Percentiles rank a stretch among this genome's conserved stretches.
phyloP scores from a whole-genome alignment of 768 basidiomycete genomes.

The Boletus sp. region DNA sequence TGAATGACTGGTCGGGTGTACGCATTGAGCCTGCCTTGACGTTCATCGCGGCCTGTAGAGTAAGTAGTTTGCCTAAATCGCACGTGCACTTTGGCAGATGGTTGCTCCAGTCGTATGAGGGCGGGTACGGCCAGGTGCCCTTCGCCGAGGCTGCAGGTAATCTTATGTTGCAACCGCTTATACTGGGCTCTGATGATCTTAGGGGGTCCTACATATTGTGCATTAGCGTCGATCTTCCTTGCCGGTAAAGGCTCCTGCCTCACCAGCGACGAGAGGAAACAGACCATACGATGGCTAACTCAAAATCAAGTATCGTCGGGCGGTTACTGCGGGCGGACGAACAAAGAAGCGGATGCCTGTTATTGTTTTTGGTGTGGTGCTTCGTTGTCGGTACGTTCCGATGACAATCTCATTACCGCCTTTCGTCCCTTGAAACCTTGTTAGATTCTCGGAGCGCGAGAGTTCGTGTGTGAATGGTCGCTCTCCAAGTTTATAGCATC shows the following conservation, averaged over 20 bases:
- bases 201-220: constrained; percentile 96
- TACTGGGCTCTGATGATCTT: background rate
- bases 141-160: constrained; percentile 82
- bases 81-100: background rate
- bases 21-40: constrained; percentile 55
- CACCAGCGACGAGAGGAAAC: constrained; percentile 39
- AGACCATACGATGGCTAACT: constrained; percentile 73
- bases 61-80: constrained; percentile 32
- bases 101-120: constrained; percentile 76
- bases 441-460: constrained; percentile 65
- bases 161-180: constrained; percentile 9
- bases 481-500: constrained; percentile 62
- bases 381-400: constrained; percentile 57
- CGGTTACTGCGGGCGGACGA: constrained; percentile 86
- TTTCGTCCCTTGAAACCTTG: background rate
- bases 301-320: constrained; percentile 63
- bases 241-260: constrained; percentile 24
- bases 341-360: constrained; percentile 87
- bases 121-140: constrained; percentile 84
- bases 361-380: constrained; percentile 97
- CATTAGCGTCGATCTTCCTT: constrained; percentile 72
- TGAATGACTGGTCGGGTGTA: constrained; percentile 76
- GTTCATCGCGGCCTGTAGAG: constrained; percentile 72
- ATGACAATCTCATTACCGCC: background rate
- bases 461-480: constrained; percentile 53